Percentiles rank a stretch among this genome's conserved stretches.
These are phyloP conservation scores for Cymbomonas tetramitiformis DNA, from an alignment of 139 green algal genomes.

Conservation along the genomic window DNA sequence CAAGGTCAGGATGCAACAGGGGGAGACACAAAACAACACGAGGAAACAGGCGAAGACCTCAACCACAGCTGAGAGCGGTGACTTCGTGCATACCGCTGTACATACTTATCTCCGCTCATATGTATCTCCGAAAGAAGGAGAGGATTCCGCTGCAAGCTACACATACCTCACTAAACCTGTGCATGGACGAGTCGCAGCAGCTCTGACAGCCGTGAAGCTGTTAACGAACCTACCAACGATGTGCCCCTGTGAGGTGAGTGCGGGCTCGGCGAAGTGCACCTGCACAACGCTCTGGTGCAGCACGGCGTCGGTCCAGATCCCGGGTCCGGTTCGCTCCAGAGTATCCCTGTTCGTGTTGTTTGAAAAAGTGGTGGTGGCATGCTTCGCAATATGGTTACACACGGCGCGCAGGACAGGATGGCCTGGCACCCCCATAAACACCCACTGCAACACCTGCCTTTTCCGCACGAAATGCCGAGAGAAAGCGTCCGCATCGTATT, in stretches of 20 bases:
- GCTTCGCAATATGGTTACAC: conserved; percentile 51
- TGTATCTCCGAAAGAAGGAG: no score
- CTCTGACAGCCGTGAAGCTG: no score
- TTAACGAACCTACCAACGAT: no score
- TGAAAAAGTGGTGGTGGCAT: conserved; percentile 25
- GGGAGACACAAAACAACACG: no score
- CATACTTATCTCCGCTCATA: no score
- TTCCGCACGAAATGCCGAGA: conserved; percentile 37
- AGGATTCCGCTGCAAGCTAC: no score
- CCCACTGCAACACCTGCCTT: conserved; percentile 54
- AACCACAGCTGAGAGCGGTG: no score
- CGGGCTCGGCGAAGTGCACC: no score
- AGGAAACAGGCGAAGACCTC: neutral
- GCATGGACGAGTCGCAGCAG: no score
- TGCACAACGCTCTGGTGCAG: conserved; percentile 35
- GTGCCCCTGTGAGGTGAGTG: no score
- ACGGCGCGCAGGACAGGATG: conserved; percentile 60
- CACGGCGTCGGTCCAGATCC: conserved; percentile 64
- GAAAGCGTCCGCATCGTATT: conserved; percentile 24
- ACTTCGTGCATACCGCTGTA: neutral
- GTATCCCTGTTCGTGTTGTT: conserved; percentile 55
- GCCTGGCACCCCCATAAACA: conserved; percentile 63
- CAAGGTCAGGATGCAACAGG: no score
- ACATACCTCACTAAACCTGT: no score
- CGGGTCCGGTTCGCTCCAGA: conserved; percentile 61